Percentiles rank a stretch among this genome's conserved stretches.
Evolutionary conservation across 2,329 filamentous ascomycete genomes (phyloP).

Genomic region (Cladophialophora carrionii): DNA sequence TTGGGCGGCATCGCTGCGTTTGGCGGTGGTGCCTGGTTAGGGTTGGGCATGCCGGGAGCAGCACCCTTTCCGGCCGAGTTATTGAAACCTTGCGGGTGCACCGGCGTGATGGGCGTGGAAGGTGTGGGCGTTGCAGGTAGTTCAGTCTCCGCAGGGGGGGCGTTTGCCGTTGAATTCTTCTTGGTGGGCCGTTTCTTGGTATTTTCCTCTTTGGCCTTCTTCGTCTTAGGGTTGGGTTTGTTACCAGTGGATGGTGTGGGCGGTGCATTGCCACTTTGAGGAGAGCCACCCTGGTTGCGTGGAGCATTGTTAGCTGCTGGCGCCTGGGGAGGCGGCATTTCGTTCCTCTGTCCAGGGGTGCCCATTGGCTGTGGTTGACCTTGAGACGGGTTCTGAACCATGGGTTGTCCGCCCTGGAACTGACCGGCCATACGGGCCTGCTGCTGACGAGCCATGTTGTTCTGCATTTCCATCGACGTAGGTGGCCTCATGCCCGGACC

Average conservation of each 20-base stretch:
- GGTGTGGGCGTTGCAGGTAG: conserved; percentile 54
- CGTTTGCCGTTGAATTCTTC: conserved; percentile 48
- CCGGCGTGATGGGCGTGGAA: conserved; percentile 54
- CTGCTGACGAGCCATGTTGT: conserved; percentile 41
- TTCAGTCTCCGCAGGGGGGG: conserved; percentile 50
- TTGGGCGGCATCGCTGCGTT: conserved; percentile 40
- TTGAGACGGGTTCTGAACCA: conserved; percentile 54
- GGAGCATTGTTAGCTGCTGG: conserved; percentile 49
- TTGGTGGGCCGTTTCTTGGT: conserved; percentile 52
- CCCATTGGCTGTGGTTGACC: conserved; percentile 52
- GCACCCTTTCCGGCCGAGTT: conserved; percentile 43
- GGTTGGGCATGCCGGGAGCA: conserved; percentile 39
- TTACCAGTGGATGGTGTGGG: conserved; percentile 65
- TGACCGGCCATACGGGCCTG: conserved; percentile 46
- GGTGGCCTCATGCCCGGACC: conserved; percentile 63
- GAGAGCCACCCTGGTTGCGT: conserved; percentile 50
- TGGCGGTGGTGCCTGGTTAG: conserved; percentile 45
- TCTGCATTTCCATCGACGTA: conserved; percentile 56
- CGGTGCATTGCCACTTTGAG: conserved; percentile 54
- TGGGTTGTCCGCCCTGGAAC: conserved; percentile 48
- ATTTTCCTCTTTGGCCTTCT: conserved; percentile 59
- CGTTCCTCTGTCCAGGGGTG: conserved; percentile 61
- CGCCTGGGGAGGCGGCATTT: conserved; percentile 56
- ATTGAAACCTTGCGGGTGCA: conserved; percentile 53
- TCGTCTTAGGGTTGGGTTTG: conserved; percentile 63